Conservation (phyloP, 805 yeast species). For the Ogataea neopini region DNA sequence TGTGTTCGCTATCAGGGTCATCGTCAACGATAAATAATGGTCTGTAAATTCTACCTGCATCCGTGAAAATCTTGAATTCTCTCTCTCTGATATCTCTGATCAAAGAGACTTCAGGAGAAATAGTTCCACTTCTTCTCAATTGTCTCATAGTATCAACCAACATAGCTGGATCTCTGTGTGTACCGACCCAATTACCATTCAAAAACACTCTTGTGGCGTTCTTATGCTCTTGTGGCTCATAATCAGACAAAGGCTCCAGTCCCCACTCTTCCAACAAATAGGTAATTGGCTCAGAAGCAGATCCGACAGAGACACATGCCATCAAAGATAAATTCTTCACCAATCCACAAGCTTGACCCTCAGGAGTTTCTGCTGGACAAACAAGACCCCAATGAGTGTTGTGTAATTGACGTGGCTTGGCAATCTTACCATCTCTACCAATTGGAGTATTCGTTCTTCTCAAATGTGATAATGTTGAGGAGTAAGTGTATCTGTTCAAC, state of each 20-base stretch:
- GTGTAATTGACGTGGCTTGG: constrained; percentile 98
- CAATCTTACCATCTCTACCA: constrained; percentile 98
- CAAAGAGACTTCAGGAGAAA: constrained; percentile 93
- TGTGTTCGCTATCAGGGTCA: constrained; percentile 63
- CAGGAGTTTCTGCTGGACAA: constrained; percentile 99
- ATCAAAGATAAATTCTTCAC: constrained; percentile 94
- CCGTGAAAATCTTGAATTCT: constrained; percentile 94
- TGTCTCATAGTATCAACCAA: constrained; percentile 88
- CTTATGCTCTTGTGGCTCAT: constrained; percentile 87
- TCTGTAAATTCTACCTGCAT: constrained; percentile 97
- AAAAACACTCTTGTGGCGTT: constrained; percentile 93
- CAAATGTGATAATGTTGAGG: constrained; percentile 97
- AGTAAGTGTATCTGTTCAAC: constrained; percentile 94
- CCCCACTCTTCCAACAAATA: constrained; percentile 98
- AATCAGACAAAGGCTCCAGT: constrained; percentile 95
- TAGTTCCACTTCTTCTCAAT: constrained; percentile 92
- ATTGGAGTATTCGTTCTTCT: constrained; percentile 99
- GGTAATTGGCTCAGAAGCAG: constrained; percentile 93
- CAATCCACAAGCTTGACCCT: constrained; percentile 99
- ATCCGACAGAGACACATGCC: constrained; percentile 98
- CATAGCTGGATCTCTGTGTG: constrained; percentile 93
- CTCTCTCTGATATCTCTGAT: constrained; percentile 96
- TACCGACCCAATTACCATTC: constrained; percentile 99
- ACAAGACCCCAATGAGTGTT: constrained; percentile 99
- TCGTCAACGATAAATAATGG: constrained; percentile 94